Percentiles rank a stretch among this genome's conserved stretches.
Evolutionary conservation across 2,329 filamentous ascomycete species (phyloP).

Genomic region (Sporothrix pallida): DNA sequence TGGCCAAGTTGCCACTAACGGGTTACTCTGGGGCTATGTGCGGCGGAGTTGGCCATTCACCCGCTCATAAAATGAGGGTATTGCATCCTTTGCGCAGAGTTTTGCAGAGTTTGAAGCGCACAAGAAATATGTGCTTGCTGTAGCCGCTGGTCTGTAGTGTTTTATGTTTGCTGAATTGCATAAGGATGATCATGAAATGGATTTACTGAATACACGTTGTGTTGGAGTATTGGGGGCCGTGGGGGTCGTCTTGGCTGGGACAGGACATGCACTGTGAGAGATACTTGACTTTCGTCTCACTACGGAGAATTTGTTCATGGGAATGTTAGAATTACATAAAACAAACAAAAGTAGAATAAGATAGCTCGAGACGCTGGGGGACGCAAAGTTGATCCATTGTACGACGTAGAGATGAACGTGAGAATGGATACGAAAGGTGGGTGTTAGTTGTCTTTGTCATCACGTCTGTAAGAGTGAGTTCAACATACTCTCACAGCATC

Average conservation of each 20-base stretch:
- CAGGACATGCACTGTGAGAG: no score
- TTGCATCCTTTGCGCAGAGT: not conserved
- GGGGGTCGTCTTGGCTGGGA: not conserved
- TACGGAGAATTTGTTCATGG: no score
- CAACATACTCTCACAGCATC: no score
- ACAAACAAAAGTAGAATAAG: no score
- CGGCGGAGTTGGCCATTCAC: slow-evolving; percentile 24
- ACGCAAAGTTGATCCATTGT: no score
- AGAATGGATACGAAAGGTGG: no score
- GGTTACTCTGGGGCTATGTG: not conserved
- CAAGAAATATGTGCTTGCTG: not conserved
- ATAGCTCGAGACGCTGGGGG: no score
- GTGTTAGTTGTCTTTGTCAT: no score
- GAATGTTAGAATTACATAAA: no score
- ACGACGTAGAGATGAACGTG: no score
- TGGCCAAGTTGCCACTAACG: not conserved
- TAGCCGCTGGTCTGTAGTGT: not conserved
- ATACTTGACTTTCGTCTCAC: no score
- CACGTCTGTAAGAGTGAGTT: no score
- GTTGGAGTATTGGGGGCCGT: not conserved
- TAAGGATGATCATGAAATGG: not conserved
- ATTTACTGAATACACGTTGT: not conserved
- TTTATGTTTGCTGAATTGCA: not conserved
- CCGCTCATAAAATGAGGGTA: not conserved
- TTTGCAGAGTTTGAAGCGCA: not conserved